A percentile compares a stretch with the other conserved stretches of the same genome.
Evolutionary conservation across 345 rosid genomes (phyloP).

Genomic region (Punica granatum): DNA sequence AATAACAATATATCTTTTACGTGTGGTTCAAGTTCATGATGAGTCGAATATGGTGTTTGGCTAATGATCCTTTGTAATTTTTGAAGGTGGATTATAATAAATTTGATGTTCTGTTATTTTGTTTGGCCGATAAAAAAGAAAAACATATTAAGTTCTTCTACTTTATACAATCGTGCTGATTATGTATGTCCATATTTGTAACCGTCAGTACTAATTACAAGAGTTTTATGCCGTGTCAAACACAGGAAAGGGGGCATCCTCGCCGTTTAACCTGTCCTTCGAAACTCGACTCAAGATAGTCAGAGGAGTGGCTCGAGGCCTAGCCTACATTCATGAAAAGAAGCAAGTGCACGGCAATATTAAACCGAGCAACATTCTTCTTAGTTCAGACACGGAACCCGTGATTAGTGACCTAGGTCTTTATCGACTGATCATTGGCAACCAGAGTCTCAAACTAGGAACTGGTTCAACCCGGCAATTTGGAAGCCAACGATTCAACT

Average conservation of each 20-base stretch:
- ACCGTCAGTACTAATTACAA: too few relatives aligned
- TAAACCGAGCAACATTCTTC: slow-evolving; percentile 70
- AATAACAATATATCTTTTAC: too few relatives aligned
- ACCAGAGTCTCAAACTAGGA: slow-evolving; percentile 14
- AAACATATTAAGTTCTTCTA: too few relatives aligned
- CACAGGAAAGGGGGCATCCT: slow-evolving; percentile 33
- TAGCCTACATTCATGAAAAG: slow-evolving; percentile 72
- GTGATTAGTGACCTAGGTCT: slow-evolving; percentile 67
- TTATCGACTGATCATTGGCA: slow-evolving; percentile 33
- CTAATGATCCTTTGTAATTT: too few relatives aligned
- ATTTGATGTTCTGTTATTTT: too few relatives aligned
- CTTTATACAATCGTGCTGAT: too few relatives aligned
- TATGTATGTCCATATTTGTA: too few relatives aligned
- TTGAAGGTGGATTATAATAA: too few relatives aligned
- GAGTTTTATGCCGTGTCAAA: neutral
- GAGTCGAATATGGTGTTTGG: too few relatives aligned
- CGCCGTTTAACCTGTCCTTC: slow-evolving; percentile 40
- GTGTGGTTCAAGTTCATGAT: too few relatives aligned
- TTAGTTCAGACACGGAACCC: slow-evolving; percentile 55
- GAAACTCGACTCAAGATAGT: slow-evolving; percentile 69
- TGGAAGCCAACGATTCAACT: slow-evolving; percentile 27
- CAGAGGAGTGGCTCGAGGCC: slow-evolving; percentile 68
- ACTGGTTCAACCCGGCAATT: slow-evolving; percentile 19
- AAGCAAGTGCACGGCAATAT: slow-evolving; percentile 75
- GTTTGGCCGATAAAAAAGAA: too few relatives aligned